Base-by-base conservation (phyloP, 2,329 filamentous ascomycete species). In the Calonectria hawksworthii region DNA sequence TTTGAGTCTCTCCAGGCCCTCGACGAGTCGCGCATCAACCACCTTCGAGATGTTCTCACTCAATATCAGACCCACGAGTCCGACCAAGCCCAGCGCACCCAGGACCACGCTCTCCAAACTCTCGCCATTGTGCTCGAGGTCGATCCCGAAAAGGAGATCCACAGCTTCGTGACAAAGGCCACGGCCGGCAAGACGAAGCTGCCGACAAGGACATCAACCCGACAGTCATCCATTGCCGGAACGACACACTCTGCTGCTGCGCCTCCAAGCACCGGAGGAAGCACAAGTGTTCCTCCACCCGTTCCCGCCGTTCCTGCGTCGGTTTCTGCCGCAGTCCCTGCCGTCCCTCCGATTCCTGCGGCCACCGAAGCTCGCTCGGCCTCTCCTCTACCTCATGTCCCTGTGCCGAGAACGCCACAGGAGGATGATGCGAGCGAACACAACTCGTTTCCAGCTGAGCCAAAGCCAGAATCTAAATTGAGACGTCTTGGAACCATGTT, bases 51-150 rank as follows among this genome's bases (percentile, higher is more conserved):
- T 85, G 91, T 95, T 51, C 90, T 99, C 74, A 99, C 97, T 0
- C 96, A 98, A 82, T 94, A 96, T 80, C 93, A 98, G 85, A 99
- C 97, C 0, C 94, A 98, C 83, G 96, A 99, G 84, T 92, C 95
- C 34, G 97, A 99, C 83, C 92, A 95, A 79, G 92, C 96, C 21
- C 94, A 98, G 84, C 91, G 94, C 72, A 93, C 90, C 75, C 92
- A 95, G 76, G 88, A 92, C 74, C 92, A 93, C 16, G 93, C 95
- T 32, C 96, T 97, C 83, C 92, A 93, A 75, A 95, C 95, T 32
- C 87, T 99, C 72, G 95, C 95, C 78, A 90, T 93, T 11, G 89
- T 99, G 79, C 89, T 99, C 66, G 97, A 98, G 83, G 92, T 98
- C 52, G 94, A 95, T 83, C 98, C 96, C 0, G 91, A 93, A 23